Evolutionary conservation across 2,329 filamentous ascomycete genomes (phyloP).

Genomic region (Pseudocercospora fijiensis): DNA sequence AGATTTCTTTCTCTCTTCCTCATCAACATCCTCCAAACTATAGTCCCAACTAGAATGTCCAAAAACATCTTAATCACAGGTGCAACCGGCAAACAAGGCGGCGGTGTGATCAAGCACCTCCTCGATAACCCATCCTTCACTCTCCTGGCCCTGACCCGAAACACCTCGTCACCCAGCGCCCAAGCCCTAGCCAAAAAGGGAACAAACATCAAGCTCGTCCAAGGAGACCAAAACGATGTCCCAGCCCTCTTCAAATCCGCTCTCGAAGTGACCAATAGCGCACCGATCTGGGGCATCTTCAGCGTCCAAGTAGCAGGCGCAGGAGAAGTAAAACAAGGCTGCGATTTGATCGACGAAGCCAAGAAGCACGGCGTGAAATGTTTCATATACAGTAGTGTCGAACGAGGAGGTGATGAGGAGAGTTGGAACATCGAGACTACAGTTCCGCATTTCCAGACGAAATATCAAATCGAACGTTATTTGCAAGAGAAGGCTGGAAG

Average conservation of each 20-base stretch:
- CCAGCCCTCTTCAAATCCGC: constrained; percentile 49
- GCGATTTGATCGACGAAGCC: constrained; percentile 57
- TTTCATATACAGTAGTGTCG: constrained; percentile 65
- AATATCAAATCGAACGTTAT: constrained; percentile 62
- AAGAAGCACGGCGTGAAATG: constrained; percentile 57
- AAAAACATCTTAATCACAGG: constrained; percentile 44
- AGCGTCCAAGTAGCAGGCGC: constrained; percentile 54
- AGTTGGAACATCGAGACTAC: constrained; percentile 56
- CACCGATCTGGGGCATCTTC: constrained; percentile 53
- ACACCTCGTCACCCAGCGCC: constrained; percentile 52
- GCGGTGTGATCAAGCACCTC: constrained; percentile 45
- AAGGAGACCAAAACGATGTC: constrained; percentile 58
- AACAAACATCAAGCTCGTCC: constrained; percentile 54
- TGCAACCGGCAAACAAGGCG: constrained; percentile 50
- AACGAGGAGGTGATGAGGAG: constrained; percentile 58
- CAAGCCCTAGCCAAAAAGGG: constrained; percentile 46
- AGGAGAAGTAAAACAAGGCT: constrained; percentile 58
- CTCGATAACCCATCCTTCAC: constrained; percentile 36
- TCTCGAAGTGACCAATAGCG: constrained; percentile 30
- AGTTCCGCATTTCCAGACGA: constrained; percentile 58
- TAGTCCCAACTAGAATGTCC: constrained; percentile 6
- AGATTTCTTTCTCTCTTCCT: not conserved
- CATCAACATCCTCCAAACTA: not conserved
- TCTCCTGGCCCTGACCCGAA: constrained; percentile 61
- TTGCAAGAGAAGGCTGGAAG: constrained; percentile 50